Evolutionary conservation across 805 yeast species (phyloP).

Genomic region (Jamesozyma hellenica): DNA sequence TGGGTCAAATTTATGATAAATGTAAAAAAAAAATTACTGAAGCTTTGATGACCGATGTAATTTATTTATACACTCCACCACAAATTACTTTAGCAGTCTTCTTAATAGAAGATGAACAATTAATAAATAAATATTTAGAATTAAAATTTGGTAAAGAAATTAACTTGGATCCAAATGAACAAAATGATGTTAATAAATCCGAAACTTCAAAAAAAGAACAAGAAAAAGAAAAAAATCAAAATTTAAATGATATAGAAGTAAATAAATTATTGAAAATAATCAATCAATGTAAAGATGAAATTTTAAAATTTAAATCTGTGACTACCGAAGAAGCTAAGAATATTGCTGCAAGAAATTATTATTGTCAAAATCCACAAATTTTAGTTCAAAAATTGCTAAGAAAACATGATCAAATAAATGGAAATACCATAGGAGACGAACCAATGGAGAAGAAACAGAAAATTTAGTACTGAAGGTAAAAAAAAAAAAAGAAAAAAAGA

Average conservation of each 20-base stretch:
- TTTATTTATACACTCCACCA: constrained; percentile 80
- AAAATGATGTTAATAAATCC: constrained; percentile 3
- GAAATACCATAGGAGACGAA: constrained; percentile 1
- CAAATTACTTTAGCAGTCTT: constrained; percentile 88
- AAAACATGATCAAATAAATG: constrained; percentile 24
- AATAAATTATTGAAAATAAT: constrained; percentile 39
- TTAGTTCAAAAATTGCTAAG: constrained; percentile 44
- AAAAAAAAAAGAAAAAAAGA: too few species aligned
- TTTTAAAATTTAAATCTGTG: constrained; percentile 37
- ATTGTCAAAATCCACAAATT: constrained; percentile 48
- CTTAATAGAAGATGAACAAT: constrained; percentile 51
- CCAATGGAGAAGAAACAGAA: constrained; percentile 11
- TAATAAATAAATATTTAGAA: constrained; percentile 57
- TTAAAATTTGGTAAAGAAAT: constrained; percentile 41
- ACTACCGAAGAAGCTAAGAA: constrained; percentile 50
- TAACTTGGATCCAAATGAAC: constrained; percentile 3
- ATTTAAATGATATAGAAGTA: constrained; percentile 22
- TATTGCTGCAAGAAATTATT: constrained; percentile 56
- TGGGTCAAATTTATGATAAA: constrained; percentile 61
- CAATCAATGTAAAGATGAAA: constrained; percentile 37
- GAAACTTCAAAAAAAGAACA: constrained; percentile 33
- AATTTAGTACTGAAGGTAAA: neutral
- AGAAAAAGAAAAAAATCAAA: constrained; percentile 29
- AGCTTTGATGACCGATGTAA: constrained; percentile 65
- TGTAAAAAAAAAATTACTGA: constrained; percentile 59